Evolutionary conservation across 345 rosid genomes (phyloP).

Genomic region (Limnanthes douglasii): DNA sequence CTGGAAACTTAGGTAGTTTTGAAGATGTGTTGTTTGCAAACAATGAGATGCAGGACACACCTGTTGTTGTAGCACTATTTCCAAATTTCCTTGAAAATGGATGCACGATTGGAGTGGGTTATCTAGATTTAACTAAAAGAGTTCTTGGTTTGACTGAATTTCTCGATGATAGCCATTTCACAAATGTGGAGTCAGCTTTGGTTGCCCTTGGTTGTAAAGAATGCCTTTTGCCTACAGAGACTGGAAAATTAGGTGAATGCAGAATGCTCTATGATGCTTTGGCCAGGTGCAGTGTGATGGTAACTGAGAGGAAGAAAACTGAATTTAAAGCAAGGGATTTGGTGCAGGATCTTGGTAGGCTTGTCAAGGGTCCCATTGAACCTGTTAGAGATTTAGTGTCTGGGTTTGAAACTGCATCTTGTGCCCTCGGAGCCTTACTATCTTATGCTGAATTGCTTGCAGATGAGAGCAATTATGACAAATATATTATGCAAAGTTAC

Average conservation of each 20-base stretch:
- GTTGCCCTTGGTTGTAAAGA: constrained; percentile 94
- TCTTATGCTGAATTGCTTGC: constrained; percentile 75
- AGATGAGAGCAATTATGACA: constrained; percentile 76
- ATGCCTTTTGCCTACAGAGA: constrained; percentile 75
- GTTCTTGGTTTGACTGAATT: constrained; percentile 78
- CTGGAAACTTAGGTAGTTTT: constrained; percentile 89
- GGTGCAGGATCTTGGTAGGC: constrained; percentile 71
- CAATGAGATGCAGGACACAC: constrained; percentile 90
- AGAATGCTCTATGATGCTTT: constrained; percentile 51
- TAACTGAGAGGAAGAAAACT: constrained; percentile 76
- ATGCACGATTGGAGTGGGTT: constrained; percentile 64
- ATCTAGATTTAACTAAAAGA: constrained; percentile 74
- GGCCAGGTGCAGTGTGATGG: constrained; percentile 64
- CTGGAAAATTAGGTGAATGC: constrained; percentile 37
- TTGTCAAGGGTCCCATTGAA: constrained; percentile 76
- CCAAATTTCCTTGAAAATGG: constrained; percentile 52
- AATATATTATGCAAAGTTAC: constrained; percentile 42
- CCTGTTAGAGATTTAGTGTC: constrained; percentile 74
- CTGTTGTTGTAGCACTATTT: constrained; percentile 57
- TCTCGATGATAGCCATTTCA: constrained; percentile 90
- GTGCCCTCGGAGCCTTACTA: constrained; percentile 73
- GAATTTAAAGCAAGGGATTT: constrained; percentile 89
- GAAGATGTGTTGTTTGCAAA: constrained; percentile 93
- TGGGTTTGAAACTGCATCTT: constrained; percentile 73
- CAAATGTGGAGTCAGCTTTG: constrained; percentile 79